A percentile compares a stretch with the other conserved stretches of the same genome.
These are phyloP conservation scores for Dissophora ornata DNA, from an alignment of 192 early-diverging fungal genomes.

Conservation along the genomic window DNA sequence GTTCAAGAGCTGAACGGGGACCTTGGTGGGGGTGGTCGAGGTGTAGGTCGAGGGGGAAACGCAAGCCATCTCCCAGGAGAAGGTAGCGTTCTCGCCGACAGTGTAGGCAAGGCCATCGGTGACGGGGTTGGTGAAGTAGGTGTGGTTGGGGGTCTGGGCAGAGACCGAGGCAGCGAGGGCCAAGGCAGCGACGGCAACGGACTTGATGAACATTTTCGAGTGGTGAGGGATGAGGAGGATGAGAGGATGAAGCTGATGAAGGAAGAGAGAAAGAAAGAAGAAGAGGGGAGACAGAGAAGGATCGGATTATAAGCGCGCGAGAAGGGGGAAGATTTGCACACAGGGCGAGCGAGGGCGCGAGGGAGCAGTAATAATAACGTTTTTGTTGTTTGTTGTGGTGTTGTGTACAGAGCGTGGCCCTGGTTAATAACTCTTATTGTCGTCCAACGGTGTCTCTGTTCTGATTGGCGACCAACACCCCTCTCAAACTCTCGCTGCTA, in stretches of 20 bases:
- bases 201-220: constrained; percentile 39
- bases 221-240: background rate
- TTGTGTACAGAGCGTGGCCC: too few species aligned
- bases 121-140: constrained; percentile 39
- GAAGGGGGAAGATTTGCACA: background rate
- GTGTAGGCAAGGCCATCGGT: background rate
- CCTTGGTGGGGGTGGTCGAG: constrained; percentile 16
- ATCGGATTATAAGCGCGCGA: background rate
- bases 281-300: background rate
- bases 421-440: too few species aligned
- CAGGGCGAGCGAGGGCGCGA: too few species aligned
- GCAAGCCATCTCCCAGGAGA: constrained; percentile 33
- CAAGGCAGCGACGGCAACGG: constrained; percentile 30
- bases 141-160: constrained; percentile 31
- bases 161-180: constrained; percentile 30
- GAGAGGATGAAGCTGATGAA: constrained; percentile 7
- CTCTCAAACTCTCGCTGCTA: background rate
- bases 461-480: constrained; percentile 9
- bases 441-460: too few species aligned
- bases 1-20: constrained; percentile 32
- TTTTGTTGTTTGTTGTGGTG: background rate
- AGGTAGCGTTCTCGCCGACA: constrained; percentile 15
- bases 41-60: constrained; percentile 16
- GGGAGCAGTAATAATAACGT: too few species aligned
- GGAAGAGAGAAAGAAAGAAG: constrained; percentile 19